A percentile compares a stretch with the other conserved stretches of the same genome.
Evolutionary conservation across 441 rosid species (phyloP).

Genomic region (Geranium incanum): DNA sequence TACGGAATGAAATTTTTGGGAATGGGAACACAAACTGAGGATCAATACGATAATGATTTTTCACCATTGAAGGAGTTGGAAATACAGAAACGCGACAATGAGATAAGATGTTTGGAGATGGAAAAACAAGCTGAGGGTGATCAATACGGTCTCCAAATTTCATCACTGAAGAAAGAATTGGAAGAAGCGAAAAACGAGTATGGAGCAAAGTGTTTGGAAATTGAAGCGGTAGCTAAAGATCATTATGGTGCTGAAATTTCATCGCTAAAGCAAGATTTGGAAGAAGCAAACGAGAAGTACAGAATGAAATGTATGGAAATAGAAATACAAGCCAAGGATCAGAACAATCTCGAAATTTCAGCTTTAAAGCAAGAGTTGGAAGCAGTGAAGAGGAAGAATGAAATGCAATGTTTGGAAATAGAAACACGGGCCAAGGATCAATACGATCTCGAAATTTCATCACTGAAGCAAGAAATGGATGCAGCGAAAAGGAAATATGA

Average conservation of each 20-base stretch:
- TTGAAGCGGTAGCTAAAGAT: constrained; percentile 46
- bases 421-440: neutral
- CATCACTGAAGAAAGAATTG: neutral
- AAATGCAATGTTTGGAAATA: constrained; percentile 2
- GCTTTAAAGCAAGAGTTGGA: neutral
- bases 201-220: constrained; percentile 43
- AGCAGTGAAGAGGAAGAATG: neutral
- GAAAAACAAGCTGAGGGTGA: no score
- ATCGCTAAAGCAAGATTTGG: neutral
- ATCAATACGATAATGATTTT: neutral
- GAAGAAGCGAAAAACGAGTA: neutral
- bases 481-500: neutral
- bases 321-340: constrained; percentile 42
- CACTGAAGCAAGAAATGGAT: neutral
- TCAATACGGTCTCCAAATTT: neutral
- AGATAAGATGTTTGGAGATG: no score
- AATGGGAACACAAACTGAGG: constrained; percentile 46
- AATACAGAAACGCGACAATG: no score
- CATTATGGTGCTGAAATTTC: neutral
- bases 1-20: constrained; percentile 41
- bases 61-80: neutral
- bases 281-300: neutral
- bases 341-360: neutral
- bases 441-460: neutral
- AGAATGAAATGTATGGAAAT: constrained; percentile 46